Conservation (phyloP, 2,329 filamentous ascomycete species). For the Neonectria ditissima region DNA sequence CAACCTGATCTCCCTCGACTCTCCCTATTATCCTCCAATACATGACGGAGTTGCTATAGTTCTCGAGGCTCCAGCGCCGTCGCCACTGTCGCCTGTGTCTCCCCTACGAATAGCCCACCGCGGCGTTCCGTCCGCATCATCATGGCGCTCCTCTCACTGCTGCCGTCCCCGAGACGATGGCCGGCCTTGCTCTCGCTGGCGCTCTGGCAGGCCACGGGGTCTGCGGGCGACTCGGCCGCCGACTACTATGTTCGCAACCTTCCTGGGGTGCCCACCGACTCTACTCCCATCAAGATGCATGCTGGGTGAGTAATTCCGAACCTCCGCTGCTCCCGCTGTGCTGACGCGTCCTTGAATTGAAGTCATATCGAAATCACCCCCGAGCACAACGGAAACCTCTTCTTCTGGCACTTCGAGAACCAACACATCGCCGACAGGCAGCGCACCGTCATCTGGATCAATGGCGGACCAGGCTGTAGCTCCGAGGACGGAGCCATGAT, state of each 20-base stretch:
- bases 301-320: constrained; percentile 77
- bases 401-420: constrained; percentile 99
- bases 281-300: constrained; percentile 93
- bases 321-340: constrained; percentile 18
- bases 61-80: constrained; percentile 21
- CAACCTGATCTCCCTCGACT: constrained; percentile 18
- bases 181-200: constrained; percentile 52
- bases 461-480: constrained; percentile 96
- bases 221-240: constrained; percentile 57
- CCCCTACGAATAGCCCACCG: constrained; percentile 25
- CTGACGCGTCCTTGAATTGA: constrained; percentile 41
- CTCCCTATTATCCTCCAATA: constrained; percentile 11
- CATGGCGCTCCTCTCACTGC: constrained; percentile 44
- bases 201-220: constrained; percentile 55
- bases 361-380: constrained; percentile 93
- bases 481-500: constrained; percentile 97
- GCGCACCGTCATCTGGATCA: constrained; percentile 95
- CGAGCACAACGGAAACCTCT: constrained; percentile 90
- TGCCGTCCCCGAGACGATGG: constrained; percentile 47
- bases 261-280: constrained; percentile 80
- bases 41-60: constrained; percentile 22
- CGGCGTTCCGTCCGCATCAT: constrained; percentile 35
- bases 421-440: constrained; percentile 92
- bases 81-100: constrained; percentile 19
- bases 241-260: constrained; percentile 92